Conservation (phyloP, 805 yeast species). For the Kluyveromyces dobzhanskii region DNA sequence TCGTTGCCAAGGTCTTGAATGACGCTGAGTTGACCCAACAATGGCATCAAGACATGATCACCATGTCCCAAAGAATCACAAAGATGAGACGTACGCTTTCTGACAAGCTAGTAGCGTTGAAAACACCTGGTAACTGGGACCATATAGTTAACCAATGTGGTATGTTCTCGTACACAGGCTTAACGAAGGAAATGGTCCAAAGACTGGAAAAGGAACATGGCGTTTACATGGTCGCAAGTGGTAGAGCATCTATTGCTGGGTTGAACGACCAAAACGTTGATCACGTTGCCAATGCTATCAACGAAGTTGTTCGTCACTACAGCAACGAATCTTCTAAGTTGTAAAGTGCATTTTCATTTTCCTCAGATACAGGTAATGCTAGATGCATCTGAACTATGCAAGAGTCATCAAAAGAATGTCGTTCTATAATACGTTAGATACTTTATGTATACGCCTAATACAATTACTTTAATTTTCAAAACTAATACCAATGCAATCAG, state of each 20-base stretch:
- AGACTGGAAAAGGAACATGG: conserved; percentile 71
- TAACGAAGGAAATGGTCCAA: conserved; percentile 65
- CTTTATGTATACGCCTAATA: neutral
- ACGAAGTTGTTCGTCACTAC: conserved; percentile 54
- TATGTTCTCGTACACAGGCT: conserved; percentile 94
- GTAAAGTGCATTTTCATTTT: conserved; percentile 8
- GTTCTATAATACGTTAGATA: neutral
- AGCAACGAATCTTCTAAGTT: conserved; percentile 14
- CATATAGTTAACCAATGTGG: conserved; percentile 89
- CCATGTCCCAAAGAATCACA: conserved; percentile 80
- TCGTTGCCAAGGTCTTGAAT: conserved; percentile 67
- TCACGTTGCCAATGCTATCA: conserved; percentile 72
- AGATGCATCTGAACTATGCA: neutral
- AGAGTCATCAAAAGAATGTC: neutral
- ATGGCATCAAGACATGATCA: conserved; percentile 77
- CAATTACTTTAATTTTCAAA: conserved; percentile 37
- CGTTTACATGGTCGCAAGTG: conserved; percentile 71
- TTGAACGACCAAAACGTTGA: conserved; percentile 71
- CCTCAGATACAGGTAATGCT: too few relatives aligned
- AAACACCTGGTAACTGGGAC: conserved; percentile 88
- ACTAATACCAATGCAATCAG: too few relatives aligned
- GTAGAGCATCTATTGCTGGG: conserved; percentile 93
- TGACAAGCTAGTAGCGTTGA: conserved; percentile 47
- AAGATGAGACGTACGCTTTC: conserved; percentile 68
- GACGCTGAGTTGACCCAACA: conserved; percentile 59